Base-by-base conservation (phyloP, 371 early-diverging fungal genomes). In the Circinella minor region DNA sequence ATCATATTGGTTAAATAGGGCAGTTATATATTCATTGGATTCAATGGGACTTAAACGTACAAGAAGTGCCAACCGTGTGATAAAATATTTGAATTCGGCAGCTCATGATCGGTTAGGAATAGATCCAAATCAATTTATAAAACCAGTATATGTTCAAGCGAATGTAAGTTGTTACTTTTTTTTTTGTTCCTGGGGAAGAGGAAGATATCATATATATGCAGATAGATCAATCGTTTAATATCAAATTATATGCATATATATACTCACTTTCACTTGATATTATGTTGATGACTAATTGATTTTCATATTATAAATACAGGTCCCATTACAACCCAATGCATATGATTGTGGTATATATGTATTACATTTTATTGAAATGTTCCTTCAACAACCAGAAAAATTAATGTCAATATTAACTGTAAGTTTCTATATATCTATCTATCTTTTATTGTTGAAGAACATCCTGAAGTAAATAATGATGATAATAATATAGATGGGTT, bases 331-430 rank as follows among this genome's bases (percentile, higher is more conserved):
- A 70, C 69, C 77, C 34, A 91, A 91, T 51, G 72, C 77, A 47
- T 87, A 81, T 68, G 92, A 91, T 71, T 91, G 92, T 68, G 92
- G 92, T 27, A 76, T 91, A 3, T 89, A 83, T 67, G 55, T 91
- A 14, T 69, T 89, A 7, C 82, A 89, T 64, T 87, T 84, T 66
- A 75, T 84, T 18, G 85, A 89, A 55, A 74, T 71, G 5, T 81
- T 89, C 38, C 60, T 89, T 14, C 34, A 27, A 13, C n/a, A 71
- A 9, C 66, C 66, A 8, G 62, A 51, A 36, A 39, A 51, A 39
- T 18, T 66, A 20, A 48, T 18, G 9, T 38, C 61, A 15, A 36
- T 66, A 5, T 54, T 71, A 54, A 18, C 48, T 20, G 65, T 65
- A 65, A 34, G 65, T 65, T 18, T 13, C 8, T 51, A 13, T n/a